Evolutionary conservation across 2,329 filamentous ascomycete genomes (phyloP).

Genomic region (Calonectria pteridis): DNA sequence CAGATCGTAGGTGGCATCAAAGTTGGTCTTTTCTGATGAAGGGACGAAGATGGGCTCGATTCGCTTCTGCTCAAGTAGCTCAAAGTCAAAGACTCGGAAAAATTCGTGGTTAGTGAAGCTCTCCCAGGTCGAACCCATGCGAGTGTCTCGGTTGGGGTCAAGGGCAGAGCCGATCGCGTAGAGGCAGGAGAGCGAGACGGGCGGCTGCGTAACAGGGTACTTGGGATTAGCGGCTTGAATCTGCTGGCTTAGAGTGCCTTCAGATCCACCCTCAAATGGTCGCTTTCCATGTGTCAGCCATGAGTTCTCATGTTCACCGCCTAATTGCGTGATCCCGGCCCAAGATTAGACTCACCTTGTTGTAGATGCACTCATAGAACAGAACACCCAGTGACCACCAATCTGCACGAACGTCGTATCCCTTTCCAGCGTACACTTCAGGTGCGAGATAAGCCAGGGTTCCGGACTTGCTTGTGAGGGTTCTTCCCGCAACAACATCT

Average conservation of each 20-base stretch:
- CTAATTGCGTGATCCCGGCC: conserved; percentile 46
- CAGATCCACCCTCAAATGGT: conserved; percentile 91
- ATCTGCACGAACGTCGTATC: conserved; percentile 91
- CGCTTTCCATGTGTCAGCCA: conserved; percentile 65
- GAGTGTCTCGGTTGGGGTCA: conserved; percentile 81
- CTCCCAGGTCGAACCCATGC: conserved; percentile 89
- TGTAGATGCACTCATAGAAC: conserved; percentile 99
- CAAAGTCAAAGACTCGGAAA: conserved; percentile 89
- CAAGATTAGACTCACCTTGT: conserved; percentile 76
- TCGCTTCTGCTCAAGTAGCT: conserved; percentile 84
- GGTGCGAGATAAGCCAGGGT: conserved; percentile 96
- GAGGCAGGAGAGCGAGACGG: conserved; percentile 88
- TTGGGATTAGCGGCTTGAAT: conserved; percentile 87
- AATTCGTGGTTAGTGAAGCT: conserved; percentile 91
- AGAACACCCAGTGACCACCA: conserved; percentile 99
- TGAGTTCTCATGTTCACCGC: not conserved
- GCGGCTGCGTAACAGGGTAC: conserved; percentile 92
- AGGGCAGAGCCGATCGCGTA: conserved; percentile 89
- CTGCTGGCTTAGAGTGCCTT: conserved; percentile 81
- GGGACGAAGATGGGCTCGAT: conserved; percentile 93
- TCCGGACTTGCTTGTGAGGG: conserved; percentile 94
- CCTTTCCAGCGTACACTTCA: conserved; percentile 91
- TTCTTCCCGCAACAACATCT: conserved; percentile 85
- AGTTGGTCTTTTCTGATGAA: conserved; percentile 98
- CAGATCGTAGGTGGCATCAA: conserved; percentile 97